These are phyloP conservation scores for Botrytis hyacinthi DNA, from an alignment of 2,329 filamentous ascomycete species.

Conservation along the genomic window DNA sequence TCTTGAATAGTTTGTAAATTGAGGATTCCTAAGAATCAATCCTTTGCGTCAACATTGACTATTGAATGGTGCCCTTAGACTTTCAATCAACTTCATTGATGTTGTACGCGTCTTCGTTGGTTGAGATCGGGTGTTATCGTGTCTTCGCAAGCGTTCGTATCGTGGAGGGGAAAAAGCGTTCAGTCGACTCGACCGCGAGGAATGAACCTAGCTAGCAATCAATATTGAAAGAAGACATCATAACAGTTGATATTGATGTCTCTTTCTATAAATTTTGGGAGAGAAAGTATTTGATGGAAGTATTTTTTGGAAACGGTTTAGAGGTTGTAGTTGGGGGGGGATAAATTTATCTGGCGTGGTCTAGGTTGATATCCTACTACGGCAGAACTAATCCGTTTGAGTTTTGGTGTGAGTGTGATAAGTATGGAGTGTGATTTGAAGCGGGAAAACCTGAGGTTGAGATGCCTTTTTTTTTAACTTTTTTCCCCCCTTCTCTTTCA, in stretches of 20 bases:
- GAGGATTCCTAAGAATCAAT: constrained; percentile 21
- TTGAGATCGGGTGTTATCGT: constrained; percentile 1
- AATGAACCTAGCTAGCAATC: constrained; percentile 16
- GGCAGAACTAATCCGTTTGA: constrained; percentile 6
- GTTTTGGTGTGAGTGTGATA: background rate
- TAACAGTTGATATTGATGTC: constrained; percentile 19
- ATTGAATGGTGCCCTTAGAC: constrained; percentile 2
- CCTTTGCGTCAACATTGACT: constrained; percentile 20
- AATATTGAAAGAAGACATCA: constrained; percentile 18
- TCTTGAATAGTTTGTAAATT: background rate
- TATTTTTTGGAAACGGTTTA: background rate
- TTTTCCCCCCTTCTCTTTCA: background rate
- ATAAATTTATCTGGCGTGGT: constrained; percentile 3
- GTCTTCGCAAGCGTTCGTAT: constrained; percentile 19
- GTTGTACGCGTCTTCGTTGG: constrained; percentile 14
- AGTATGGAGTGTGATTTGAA: background rate
- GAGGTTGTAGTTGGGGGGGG: background rate
- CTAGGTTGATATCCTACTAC: background rate
- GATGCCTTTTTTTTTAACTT: background rate
- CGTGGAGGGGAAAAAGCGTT: background rate
- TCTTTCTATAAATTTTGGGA: background rate
- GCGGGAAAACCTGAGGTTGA: background rate
- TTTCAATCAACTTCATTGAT: constrained; percentile 1
- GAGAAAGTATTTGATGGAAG: background rate
- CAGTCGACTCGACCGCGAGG: constrained; percentile 17